Base-by-base conservation (phyloP, 352 stramenopile species). In the Phytophthora syringae region DNA sequence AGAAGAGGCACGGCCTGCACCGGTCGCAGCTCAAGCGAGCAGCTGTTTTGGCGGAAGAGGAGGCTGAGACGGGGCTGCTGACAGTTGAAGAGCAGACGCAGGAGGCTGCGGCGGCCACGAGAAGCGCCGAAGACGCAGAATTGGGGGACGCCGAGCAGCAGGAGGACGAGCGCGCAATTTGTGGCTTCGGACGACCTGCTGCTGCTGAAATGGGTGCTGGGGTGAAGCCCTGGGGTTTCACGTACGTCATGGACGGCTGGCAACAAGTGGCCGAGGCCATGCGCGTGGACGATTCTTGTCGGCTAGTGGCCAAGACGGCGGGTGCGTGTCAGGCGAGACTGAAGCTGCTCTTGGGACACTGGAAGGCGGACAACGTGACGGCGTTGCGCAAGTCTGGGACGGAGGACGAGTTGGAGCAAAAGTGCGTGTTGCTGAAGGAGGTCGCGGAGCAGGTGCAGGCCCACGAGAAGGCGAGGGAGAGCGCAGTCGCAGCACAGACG, bases 1-100 rank as follows among this genome's bases (percentile, higher is more conserved):
- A 78, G 49, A 65, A 64, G 52, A 52, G 70, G 15, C 70, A 78
- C 25, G 70, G 70, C 24, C 65, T 78, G 42, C 65, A 75, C 50
- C 64, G 54, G 4, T 71, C 50, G 20, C 67, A 70, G 47, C 18
- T 63, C 11, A 61, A 66, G 52, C 48, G 56, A 22, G 43, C 43
- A 15, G 44, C 36, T 21, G 21, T n/a, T 16, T 27, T 37, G n/a
- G 47, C 15, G 18, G 40, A 20, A 2, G 36, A 10, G 21, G 25
- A 15, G 30, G 36, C 16, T 15, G 24, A 24, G 51, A 20, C 15
- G 27, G 37, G 39, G 25, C 39, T 47, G 39, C 36, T 43, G 37
- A 32, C n/a, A 50, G 52, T 12, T 7, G 20, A 20, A 47, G 60
- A 63, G 52, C 47, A 42, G 24, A 34, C n/a, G 18, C 48, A 60